These are phyloP conservation scores for Huiozyma naganishii DNA, from an alignment of 805 yeast genomes.

Conservation along the genomic window DNA sequence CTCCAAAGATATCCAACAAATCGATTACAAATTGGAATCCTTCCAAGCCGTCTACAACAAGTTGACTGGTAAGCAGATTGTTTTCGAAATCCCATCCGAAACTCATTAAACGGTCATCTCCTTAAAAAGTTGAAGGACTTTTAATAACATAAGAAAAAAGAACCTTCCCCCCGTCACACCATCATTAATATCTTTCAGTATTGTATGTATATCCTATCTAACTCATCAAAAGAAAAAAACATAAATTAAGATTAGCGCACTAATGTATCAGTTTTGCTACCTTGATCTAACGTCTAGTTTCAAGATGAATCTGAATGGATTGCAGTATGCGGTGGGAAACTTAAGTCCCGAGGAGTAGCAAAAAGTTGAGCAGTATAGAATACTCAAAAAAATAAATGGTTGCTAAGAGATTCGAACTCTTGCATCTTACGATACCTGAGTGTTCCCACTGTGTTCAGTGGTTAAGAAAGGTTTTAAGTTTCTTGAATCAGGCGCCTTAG, in stretches of 20 bases:
- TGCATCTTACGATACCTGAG: conserved; percentile 25
- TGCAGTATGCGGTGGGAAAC: too few species aligned
- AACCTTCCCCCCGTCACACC: too few species aligned
- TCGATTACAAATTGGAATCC: conserved; percentile 98
- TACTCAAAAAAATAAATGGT: conserved; percentile 13
- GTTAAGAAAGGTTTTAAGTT: conserved; percentile 6
- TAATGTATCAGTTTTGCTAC: too few species aligned
- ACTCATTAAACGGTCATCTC: conserved; percentile 21
- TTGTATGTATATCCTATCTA: background rate
- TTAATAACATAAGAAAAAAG: too few species aligned
- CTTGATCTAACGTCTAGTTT: too few species aligned
- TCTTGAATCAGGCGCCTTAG: conserved; percentile 24
- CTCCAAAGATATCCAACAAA: conserved; percentile 92
- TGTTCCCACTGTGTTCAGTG: conserved; percentile 8
- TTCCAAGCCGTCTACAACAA: conserved; percentile 97
- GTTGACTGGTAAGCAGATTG: conserved; percentile 99
- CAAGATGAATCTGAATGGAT: too few species aligned
- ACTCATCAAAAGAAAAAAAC: background rate
- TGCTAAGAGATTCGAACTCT: conserved; percentile 24
- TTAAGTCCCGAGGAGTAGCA: too few species aligned
- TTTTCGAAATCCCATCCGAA: conserved; percentile 76
- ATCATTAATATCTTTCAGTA: background rate
- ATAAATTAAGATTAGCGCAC: background rate
- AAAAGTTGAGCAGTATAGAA: background rate
- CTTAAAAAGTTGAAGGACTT: background rate